Percentiles rank a stretch among this genome's conserved stretches.
Conservation (phyloP, 441 rosid species). For the Capsella rubella region DNA sequence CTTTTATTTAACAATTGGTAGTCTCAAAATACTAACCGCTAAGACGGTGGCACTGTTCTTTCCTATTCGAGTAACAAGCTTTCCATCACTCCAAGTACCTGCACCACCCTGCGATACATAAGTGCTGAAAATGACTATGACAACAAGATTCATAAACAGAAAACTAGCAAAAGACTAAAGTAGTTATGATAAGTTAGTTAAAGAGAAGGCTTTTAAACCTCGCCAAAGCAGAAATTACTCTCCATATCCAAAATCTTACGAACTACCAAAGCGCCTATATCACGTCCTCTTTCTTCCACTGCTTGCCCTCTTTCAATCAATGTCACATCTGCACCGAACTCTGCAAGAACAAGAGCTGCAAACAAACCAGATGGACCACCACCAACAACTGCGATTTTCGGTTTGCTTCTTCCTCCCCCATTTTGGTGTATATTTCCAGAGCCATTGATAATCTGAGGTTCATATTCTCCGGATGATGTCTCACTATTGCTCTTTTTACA, state of each 20-base stretch:
- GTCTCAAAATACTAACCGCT: slow-evolving; percentile 63
- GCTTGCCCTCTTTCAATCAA: slow-evolving; percentile 95
- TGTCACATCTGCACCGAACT: slow-evolving; percentile 96
- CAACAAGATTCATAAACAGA: neutral
- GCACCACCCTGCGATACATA: slow-evolving; percentile 99
- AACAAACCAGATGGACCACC: slow-evolving; percentile 96
- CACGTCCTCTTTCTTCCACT: slow-evolving; percentile 92
- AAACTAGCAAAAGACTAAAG: slow-evolving; percentile 7
- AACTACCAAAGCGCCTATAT: slow-evolving; percentile 87
- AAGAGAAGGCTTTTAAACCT: slow-evolving; percentile 64
- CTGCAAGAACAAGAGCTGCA: slow-evolving; percentile 91
- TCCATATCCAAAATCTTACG: slow-evolving; percentile 77
- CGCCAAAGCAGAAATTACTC: slow-evolving; percentile 99
- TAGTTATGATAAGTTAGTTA: slow-evolving; percentile 5
- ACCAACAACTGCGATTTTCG: slow-evolving; percentile 83
- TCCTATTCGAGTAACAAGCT: slow-evolving; percentile 96
- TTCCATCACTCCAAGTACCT: slow-evolving; percentile 99
- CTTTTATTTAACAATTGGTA: slow-evolving; percentile 4
- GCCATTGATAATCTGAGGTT: slow-evolving; percentile 30
- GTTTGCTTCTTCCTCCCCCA: slow-evolving; percentile 50
- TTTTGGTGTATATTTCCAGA: slow-evolving; percentile 40
- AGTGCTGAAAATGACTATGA: slow-evolving; percentile 66
- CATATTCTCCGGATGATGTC: slow-evolving; percentile 20
- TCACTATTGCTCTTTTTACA: slow-evolving; percentile 45
- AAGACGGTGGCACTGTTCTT: slow-evolving; percentile 86